Evolutionary conservation across 2,329 filamentous ascomycete species (phyloP).

Genomic region (Xylariaceae sp.): DNA sequence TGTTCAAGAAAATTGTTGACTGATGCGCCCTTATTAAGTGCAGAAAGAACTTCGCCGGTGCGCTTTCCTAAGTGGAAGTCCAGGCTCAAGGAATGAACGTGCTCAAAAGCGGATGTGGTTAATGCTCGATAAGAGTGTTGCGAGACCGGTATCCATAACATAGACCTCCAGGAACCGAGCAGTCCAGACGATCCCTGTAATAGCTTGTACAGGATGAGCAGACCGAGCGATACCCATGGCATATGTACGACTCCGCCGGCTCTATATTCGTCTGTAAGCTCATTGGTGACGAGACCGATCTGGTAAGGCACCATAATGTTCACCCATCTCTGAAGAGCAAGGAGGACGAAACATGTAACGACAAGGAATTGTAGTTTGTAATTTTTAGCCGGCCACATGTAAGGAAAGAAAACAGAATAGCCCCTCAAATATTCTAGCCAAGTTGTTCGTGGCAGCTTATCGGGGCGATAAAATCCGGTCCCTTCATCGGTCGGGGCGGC

Average conservation of each 20-base stretch:
- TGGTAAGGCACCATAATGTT: constrained; percentile 84
- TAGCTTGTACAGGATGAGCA: constrained; percentile 75
- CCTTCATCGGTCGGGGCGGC: constrained; percentile 53
- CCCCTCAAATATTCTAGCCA: constrained; percentile 96
- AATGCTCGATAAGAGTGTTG: constrained; percentile 95
- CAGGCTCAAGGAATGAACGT: constrained; percentile 90
- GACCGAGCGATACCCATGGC: constrained; percentile 69
- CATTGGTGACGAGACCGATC: constrained; percentile 74
- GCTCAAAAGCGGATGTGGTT: constrained; percentile 92
- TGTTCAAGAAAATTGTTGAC: constrained; percentile 97
- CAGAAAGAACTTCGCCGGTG: constrained; percentile 92
- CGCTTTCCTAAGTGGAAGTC: constrained; percentile 97
- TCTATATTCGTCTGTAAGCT: constrained; percentile 51
- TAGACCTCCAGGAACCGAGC: constrained; percentile 74
- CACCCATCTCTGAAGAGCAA: constrained; percentile 75
- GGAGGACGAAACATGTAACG: constrained; percentile 73
- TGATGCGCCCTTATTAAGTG: constrained; percentile 89
- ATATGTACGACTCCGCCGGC: constrained; percentile 46
- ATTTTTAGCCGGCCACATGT: constrained; percentile 89
- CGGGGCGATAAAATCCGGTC: constrained; percentile 83
- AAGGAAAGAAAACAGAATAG: constrained; percentile 92
- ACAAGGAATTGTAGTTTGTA: constrained; percentile 70
- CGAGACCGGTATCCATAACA: constrained; percentile 93
- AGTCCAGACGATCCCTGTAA: constrained; percentile 87
- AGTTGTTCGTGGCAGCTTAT: constrained; percentile 77